Evolutionary conservation across 2,329 filamentous ascomycete genomes (phyloP).

Genomic region (Colletotrichum chlorophyti): DNA sequence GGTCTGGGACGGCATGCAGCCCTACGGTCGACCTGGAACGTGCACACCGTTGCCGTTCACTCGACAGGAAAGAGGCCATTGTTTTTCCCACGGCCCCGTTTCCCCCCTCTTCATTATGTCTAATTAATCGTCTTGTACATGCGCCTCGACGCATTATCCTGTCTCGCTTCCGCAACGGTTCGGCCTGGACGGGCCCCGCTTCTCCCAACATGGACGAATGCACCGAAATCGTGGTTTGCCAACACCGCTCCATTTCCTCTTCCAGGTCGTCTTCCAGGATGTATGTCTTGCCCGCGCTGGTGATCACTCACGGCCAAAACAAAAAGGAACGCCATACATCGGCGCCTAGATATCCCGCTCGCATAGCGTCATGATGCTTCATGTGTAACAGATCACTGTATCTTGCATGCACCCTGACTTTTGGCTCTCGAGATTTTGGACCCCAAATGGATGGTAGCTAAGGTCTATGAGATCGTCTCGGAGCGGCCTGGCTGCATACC

Average conservation of each 20-base stretch:
- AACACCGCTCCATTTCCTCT: conserved; percentile 13
- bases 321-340: conserved; percentile 14
- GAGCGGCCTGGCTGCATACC: conserved; percentile 24
- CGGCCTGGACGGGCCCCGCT: not conserved
- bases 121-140: no score
- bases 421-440: no score
- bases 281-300: not conserved
- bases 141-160: no score
- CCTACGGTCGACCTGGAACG: conserved; percentile 21
- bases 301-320: not conserved
- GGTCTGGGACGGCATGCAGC: conserved; percentile 28
- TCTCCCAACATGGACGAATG: conserved; percentile 1
- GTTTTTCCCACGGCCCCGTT: no score
- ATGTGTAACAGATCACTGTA: no score
- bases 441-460: conserved; percentile 11
- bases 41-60: conserved; percentile 8
- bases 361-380: conserved; percentile 1
- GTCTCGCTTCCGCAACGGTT: no score
- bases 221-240: not conserved
- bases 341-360: conserved; percentile 5
- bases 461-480: conserved; percentile 26
- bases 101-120: no score
- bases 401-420: conserved; percentile 16
- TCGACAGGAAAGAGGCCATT: no score
- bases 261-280: no score